Evolutionary conservation across 2,329 filamentous ascomycete species (phyloP), one percentile per base, ranked within the genome.

Genomic region (Dothidotthia symphoricarpi): DNA sequence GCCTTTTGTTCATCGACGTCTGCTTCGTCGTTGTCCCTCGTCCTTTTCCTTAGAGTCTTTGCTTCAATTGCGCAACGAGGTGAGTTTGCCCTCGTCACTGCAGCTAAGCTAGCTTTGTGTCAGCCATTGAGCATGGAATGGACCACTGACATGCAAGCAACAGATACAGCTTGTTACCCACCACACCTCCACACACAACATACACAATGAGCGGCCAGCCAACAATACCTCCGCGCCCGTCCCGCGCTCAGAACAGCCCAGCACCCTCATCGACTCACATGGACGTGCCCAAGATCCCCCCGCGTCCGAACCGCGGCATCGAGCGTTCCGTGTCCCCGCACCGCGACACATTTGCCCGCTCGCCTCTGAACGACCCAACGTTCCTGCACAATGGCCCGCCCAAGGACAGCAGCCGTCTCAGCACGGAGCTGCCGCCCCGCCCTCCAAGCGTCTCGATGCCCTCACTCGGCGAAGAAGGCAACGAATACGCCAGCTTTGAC

Each of bases 391-490:
- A 62, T 56, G 60, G 55, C 34, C 51, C 52, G 17, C 49, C 58
- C 16, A 66, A 62, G 41, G 64, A 61, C 30, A 57, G 52, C 48
- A 60, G 57, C 35, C 54, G 49, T 19, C 63, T 66, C 25, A 64
- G 61, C 32, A 53, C 54, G 13, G 65, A 67, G 22, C 67, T 75
- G 47, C 63, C 74, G 17, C 69, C 73, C 13, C 85, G 88, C 34
- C 81, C 86, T 24, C 79, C 81, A 32, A 94, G 87, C 61, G 87
- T 95, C 39, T 79, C 80, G 24, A 78, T 96, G 62, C 91, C 91
- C 12, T 86, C 86, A 1, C 77, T 95, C 38, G 91, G 91, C 41
- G 83, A 96, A 63, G 91, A 96, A 70, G 91, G 91, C 47, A 81
- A 76, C 52, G 91, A 96, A 70, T 96, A 96, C 69, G 87, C 81